Evolutionary conservation across 768 basidiomycete genomes (phyloP), one percentile per base, ranked within the genome.

Genomic region (Phallus indusiatus): DNA sequence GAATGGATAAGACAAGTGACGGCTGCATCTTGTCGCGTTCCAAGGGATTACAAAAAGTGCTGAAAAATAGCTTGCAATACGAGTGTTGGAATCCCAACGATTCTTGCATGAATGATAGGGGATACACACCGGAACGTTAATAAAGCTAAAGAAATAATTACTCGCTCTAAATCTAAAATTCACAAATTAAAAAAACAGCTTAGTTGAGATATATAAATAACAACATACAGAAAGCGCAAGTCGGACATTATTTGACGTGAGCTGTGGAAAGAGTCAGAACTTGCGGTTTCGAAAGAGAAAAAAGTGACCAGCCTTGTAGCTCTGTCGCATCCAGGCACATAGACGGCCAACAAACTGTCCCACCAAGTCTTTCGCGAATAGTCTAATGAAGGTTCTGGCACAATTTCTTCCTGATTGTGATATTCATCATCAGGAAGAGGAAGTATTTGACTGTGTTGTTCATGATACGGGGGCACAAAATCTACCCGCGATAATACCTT

Each of bases 281-380:
- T 34, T 56, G 34, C 14, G n/a, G 21, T 49, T 56, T 22, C 21
- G 11, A 22, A 46, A 12, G 47, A 20, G 49, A 49, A 21, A 17
- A 49, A 36, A 17, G 61, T 24, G 18, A 69, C 77, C 53, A 62
- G 78, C 78, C 78, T 72, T n/a, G 18, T 36, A 21, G 21, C 46
- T 68, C 75, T 74, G 56, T 75, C 73, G 55, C 70, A 72, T 51
- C 67, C 71, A n/a, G 67, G 48, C 35, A 73, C 66, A 60, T 81
- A 81, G 22, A 71, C 72, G 42, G 67, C 68, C 24, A 81, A 66
- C n/a, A 80, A 71, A 53, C 68, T 70, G 56, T 89, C 89, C 84
- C 85, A 90, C 88, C 88, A 89, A 21, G 81, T 83, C 72, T 85
- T 82, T 53, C 86, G 84, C 17, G 76, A 74, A 68, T 86, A 88